Evolutionary conservation across 1,284 basidiomycete genomes (phyloP).

Genomic region (Rhodotorula sp.): DNA sequence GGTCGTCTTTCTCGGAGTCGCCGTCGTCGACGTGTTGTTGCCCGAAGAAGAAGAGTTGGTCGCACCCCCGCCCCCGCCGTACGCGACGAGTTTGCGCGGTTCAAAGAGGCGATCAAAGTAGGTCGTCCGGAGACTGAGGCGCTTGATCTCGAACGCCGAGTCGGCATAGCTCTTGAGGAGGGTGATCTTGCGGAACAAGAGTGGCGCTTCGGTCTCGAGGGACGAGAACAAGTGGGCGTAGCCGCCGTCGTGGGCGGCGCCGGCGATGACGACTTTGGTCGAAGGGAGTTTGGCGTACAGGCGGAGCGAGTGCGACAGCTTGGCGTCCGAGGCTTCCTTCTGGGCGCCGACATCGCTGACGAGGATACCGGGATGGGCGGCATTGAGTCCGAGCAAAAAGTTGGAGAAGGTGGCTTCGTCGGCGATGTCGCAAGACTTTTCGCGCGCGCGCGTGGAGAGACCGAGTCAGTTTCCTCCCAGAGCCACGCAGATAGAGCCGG

Average conservation of each 20-base stretch:
- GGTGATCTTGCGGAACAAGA: constrained; percentile 21
- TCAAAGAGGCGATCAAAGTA: constrained; percentile 34
- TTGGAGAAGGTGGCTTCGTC: constrained; percentile 57
- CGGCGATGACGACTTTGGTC: constrained; percentile 38
- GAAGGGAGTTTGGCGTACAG: constrained; percentile 28
- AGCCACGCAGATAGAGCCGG: too few relatives aligned
- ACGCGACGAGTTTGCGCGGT: constrained; percentile 22
- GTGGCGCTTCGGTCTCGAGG: constrained; percentile 28
- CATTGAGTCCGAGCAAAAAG: constrained; percentile 65
- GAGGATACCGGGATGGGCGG: constrained; percentile 30
- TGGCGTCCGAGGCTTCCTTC: constrained; percentile 38
- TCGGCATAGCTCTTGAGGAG: constrained; percentile 31
- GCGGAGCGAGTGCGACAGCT: constrained; percentile 26
- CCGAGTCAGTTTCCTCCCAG: too few relatives aligned
- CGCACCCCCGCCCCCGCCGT: neutral
- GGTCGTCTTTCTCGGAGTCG: constrained; percentile 6
- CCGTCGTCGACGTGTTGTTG: neutral
- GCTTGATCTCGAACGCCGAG: constrained; percentile 36
- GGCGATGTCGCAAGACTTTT: constrained; percentile 24
- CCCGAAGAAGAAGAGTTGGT: neutral
- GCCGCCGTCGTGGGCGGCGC: constrained; percentile 33
- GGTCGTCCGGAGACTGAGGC: constrained; percentile 25
- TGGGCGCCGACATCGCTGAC: constrained; percentile 32
- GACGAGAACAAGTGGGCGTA: constrained; percentile 31
- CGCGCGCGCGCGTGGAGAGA: too few relatives aligned